Evolutionary conservation across 345 rosid genomes (phyloP), one percentile per base, ranked within the genome.

Genomic region (Citrus maxima): DNA sequence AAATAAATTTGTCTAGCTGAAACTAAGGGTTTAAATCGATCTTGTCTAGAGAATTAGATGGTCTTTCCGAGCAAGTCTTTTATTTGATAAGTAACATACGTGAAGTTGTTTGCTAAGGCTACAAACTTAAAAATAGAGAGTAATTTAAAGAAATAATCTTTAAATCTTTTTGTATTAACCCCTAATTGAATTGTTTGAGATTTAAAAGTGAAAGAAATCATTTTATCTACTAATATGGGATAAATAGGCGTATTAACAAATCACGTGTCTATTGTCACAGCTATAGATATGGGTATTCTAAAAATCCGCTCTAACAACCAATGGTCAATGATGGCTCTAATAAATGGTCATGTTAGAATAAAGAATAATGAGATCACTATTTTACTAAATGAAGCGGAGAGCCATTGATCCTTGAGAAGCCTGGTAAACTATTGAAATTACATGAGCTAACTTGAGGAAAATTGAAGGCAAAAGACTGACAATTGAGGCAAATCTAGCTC

Each of bases 401-500:
- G 40, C 34, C 4, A 34, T 34, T 65, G 40, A 32, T 65, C 42
- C 10, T 22, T 1, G 2, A 6, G 13, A 65, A 32, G 42, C 6
- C 0, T 4, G 0, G 24, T 8, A 71, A 54, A 28, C 61, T 28
- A 25, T 76, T 60, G 16, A 63, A 64, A 7, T 35, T 51, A n/a
- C 9, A 22, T 3, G 6, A 62, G 73, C 59, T 49, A 30, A 24
- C 42, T 79, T 66, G 25, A 74, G 78, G 55, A 77, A 81, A 62
- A 82, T 6, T 8, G 69, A 70, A 79, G 72, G 65, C 49, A 67
- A 65, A 68, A 64, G 82, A 34, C 73, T 60, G 49, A 70, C 72
- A 56, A 56, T 82, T 32, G 71, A 79, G 73, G 85, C 78, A 72
- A 76, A 75, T 72, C 64, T 75, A 66, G 65, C 63, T 75, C 63